Evolutionary conservation across 1,284 basidiomycete genomes (phyloP).

Genomic region (Malassezia psittaci): DNA sequence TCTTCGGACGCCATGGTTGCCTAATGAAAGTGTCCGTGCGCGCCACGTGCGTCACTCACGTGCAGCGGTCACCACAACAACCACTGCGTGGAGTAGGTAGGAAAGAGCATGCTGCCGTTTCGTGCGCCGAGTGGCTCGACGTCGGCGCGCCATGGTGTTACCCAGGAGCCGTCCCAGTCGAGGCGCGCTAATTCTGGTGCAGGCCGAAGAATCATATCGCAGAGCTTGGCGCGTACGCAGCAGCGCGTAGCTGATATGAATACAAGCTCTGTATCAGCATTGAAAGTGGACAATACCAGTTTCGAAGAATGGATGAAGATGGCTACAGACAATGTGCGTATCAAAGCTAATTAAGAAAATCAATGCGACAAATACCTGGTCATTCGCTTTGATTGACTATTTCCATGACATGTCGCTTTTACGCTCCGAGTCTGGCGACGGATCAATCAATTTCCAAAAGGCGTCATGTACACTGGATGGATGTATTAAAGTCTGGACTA

Average conservation of each 20-base stretch:
- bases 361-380: slow-evolving; percentile 94
- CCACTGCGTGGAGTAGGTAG: background rate
- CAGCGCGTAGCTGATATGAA: slow-evolving; percentile 7
- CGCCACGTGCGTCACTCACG: slow-evolving; percentile 4
- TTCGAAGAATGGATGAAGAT: slow-evolving; percentile 99
- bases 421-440: slow-evolving; percentile 48
- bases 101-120: slow-evolving; percentile 13
- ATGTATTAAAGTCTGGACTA: slow-evolving; percentile 99
- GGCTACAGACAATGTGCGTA: slow-evolving; percentile 86
- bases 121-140: slow-evolving; percentile 12
- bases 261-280: slow-evolving; percentile 17
- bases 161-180: slow-evolving; percentile 2
- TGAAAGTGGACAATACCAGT: slow-evolving; percentile 42
- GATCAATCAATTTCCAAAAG: slow-evolving; percentile 87
- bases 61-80: background rate
- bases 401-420: slow-evolving; percentile 98
- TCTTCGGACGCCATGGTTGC: background rate
- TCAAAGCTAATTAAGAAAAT: slow-evolving; percentile 66
- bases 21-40: background rate
- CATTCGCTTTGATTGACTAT: slow-evolving; percentile 94
- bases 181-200: background rate
- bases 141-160: background rate
- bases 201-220: slow-evolving; percentile 14
- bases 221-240: slow-evolving; percentile 11
- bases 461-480: slow-evolving; percentile 95